Evolutionary conservation across 1,284 basidiomycete genomes (phyloP), one percentile per base, ranked within the genome.

Genomic region (Meripilus lineatus): DNA sequence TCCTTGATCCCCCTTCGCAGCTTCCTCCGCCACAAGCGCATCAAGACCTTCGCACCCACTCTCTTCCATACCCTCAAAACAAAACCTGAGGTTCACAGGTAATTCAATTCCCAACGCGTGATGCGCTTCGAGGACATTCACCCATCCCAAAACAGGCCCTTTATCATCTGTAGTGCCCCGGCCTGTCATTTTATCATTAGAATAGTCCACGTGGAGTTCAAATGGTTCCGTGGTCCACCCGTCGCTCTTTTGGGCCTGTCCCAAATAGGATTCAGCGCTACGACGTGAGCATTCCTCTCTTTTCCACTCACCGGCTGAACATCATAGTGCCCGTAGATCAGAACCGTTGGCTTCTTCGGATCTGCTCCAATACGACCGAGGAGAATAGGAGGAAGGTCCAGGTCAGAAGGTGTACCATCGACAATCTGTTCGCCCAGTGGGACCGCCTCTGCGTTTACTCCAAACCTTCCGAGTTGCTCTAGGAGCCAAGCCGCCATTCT

Each of bases 41-140:
- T 98, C 94, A 11, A 99, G 76, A 4, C 93, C 93, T 57, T 93
- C 90, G 36, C 88, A 91, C 5, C 95, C 95, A 55, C 78, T 89
- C 71, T 99, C 95, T 67, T 99, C 95, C 96, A 99, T 99, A 6
- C 94, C 93, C 65, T 99, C 95, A 59, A 99, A 94, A 71, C 90
- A 93, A 72, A 93, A 87, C 58, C 85, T 83, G 54, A 99, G 67
- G 68, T 99, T 99, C 42, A 99, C 95, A 1, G 95, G 95, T 15
- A 99, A 75, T 41, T 86, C 80, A 43, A 86, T 72, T 32, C 79
- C 76, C 38, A 83, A 78, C 50, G 82, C 64, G 46, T 76, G 69
- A 49, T 98, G 93, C 36, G 93, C 93, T 59, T 97, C 87, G 42
- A 98, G 74, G 40, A 93, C 87, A 63, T 99, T 96, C 51, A 99